Base-by-base conservation (phyloP, 495 filamentous ascomycete species). In the Lasiosphaeria miniovina region DNA sequence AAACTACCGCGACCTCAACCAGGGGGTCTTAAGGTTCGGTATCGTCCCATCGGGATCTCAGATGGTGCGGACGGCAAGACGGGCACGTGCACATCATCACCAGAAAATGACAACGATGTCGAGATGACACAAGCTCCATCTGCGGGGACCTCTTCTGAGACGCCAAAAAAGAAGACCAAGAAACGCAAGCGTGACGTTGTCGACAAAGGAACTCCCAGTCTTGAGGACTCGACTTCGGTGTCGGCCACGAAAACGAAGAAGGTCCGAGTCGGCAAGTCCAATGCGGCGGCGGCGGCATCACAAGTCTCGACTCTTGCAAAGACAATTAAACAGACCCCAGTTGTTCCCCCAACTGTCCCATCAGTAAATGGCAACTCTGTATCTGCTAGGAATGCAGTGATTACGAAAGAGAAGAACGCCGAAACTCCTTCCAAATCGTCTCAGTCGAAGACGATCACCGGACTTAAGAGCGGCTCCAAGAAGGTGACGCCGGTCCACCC, bases 151-250 rank as follows among this genome's bases (percentile, higher is more conserved):
- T 14, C 63, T 24, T 41, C 63, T 32, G 45, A 55, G 17, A 65
- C 70, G 7, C 65, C 65, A 48, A 66, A 65, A 14, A 57, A 66
- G 34, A 59, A 41, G 8, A 58, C 64, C n/a, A 75, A 71, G 59
- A 84, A 83, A 65, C 79, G 81, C 54, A 76, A 79, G 55, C 68
- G 68, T 6, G 73, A 65, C 10, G 65, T 68, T 0, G 74, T 74
- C 2, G 51, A 65, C n/a, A 78, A 82, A 6, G 70, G 75, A 6
- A 70, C 61, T 31, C 65, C 71, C 0, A 62, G 65, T 35, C 59
- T 59, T 31, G 55, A 65, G 36, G 59, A 59, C 32, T 34, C 48
- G 11, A 45, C n/a, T 8, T 36, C 64, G 5, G 59, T 57, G 0
- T 61, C 68, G 34, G 38, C 55, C 49, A 71, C 67, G 61, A 68